Base-by-base conservation (phyloP, 192 early-diverging fungal genomes). In the Podila clonocystis region DNA sequence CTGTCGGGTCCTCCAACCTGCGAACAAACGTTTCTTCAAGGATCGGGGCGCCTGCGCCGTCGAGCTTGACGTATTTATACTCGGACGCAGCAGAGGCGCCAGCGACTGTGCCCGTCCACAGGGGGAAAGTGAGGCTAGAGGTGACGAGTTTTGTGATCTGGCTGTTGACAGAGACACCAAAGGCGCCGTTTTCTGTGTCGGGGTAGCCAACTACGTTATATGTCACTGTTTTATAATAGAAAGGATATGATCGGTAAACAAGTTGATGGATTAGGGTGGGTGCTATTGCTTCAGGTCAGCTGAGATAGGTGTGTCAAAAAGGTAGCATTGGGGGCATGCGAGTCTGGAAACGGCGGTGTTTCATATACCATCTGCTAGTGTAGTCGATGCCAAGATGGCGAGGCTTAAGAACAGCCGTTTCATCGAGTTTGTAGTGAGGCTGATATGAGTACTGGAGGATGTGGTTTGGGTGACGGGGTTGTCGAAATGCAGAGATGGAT, bases 161-260 rank as follows among this genome's bases (percentile, higher is more conserved):
- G 17, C 59, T 48, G 29, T 52, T 29, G 24, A 61, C 49, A 24
- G n/a, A 50, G 45, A 70, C 68, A 6, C 59, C 68, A 24, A 70
- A 70, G n/a, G 38, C 9, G 19, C 59, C 68, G 2, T 59, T 26
- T 17, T 59, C 45, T 29, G 58, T 50, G 48, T 62, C 45, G 45
- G 68, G 68, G 59, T 70, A 70, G 2, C 68, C 68, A 9, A 70
- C 48, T 29, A 70, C 68, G 30, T 62, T 62, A 59, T 60, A 70
- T 17, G 68, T 70, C 9, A 70, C 68, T 70, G 24, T 31, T 45
- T 34, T 24, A 11, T 12, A 17, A 9, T 50, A 31, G 31, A 31
- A 26, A 3, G 19, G 50, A 0, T 67, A 12, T 34, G 30, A 1
- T 3, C 9, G 36, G 20, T 8, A 57, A 30, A 17, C 33, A 60